These are phyloP conservation scores for Amanita fuliginea DNA, from an alignment of 768 basidiomycete species.

Conservation along the genomic window DNA sequence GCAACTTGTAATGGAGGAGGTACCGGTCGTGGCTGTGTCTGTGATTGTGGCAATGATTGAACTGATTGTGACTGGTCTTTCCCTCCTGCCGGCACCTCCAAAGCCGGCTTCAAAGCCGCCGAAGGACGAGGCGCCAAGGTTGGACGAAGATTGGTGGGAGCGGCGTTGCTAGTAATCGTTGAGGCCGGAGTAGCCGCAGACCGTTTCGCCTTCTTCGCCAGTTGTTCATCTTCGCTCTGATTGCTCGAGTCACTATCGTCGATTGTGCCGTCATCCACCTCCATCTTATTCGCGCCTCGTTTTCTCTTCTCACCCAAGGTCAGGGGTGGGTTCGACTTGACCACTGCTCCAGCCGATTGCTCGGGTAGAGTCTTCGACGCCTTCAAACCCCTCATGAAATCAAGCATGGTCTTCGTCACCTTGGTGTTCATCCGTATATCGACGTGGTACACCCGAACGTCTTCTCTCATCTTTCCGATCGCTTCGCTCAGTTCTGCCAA, in stretches of 20 bases:
- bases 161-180: background rate
- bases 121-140: background rate
- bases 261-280: background rate
- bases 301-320: background rate
- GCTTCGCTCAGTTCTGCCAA: constrained; percentile 29
- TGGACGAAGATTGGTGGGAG: background rate
- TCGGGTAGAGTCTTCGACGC: constrained; percentile 6
- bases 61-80: no score
- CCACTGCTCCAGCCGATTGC: background rate
- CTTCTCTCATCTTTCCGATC: constrained; percentile 39
- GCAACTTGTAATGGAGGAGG: background rate
- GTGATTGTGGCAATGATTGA: background rate
- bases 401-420: constrained; percentile 43
- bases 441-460: constrained; percentile 41
- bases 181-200: background rate
- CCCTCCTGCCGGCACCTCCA: background rate
- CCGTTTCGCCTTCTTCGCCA: background rate
- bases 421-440: constrained; percentile 59
- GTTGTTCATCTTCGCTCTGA: background rate
- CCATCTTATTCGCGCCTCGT: background rate
- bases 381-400: constrained; percentile 31
- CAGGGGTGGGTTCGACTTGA: background rate
- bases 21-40: background rate
- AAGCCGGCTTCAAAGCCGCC: background rate
- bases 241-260: background rate